Percentiles rank a stretch among this genome's conserved stretches.
Conservation (phyloP, 192 early-diverging fungal species). For the Dissophora ornata region DNA sequence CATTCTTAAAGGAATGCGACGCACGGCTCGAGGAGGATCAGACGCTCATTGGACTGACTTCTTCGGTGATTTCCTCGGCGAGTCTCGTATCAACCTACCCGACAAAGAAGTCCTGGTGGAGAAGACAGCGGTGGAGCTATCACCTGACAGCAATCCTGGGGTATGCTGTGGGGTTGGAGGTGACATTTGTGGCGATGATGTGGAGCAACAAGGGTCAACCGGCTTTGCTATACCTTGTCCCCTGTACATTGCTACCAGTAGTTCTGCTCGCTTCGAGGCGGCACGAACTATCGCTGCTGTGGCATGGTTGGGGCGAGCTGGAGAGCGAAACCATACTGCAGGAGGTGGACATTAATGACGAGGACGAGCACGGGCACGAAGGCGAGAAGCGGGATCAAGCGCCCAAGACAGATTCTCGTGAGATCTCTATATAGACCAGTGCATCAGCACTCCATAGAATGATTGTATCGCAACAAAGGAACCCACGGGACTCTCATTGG, state of each 20-base stretch:
- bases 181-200: constrained; percentile 59
- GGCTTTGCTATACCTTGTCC: constrained; percentile 52
- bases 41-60: neutral
- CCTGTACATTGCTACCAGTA: constrained; percentile 48
- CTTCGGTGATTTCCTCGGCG: neutral
- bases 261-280: constrained; percentile 36
- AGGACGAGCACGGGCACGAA: constrained; percentile 1
- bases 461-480: too few relatives aligned
- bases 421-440: neutral
- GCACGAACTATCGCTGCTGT: constrained; percentile 47
- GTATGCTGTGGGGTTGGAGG: constrained; percentile 43
- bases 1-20: constrained; percentile 50
- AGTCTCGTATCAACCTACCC: neutral
- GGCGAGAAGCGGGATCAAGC: constrained; percentile 14
- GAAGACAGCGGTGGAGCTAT: constrained; percentile 46
- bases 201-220: constrained; percentile 53
- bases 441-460: too few relatives aligned
- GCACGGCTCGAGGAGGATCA: constrained; percentile 46
- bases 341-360: neutral
- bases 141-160: constrained; percentile 51
- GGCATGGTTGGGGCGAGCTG: constrained; percentile 48
- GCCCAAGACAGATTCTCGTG: too few relatives aligned
- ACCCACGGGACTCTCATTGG: too few relatives aligned
- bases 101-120: constrained; percentile 19
- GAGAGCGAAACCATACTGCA: neutral